Evolutionary conservation across 108 stramenopile species (phyloP), one percentile per base, ranked within the genome.

Genomic region (Nitzschia sp.): DNA sequence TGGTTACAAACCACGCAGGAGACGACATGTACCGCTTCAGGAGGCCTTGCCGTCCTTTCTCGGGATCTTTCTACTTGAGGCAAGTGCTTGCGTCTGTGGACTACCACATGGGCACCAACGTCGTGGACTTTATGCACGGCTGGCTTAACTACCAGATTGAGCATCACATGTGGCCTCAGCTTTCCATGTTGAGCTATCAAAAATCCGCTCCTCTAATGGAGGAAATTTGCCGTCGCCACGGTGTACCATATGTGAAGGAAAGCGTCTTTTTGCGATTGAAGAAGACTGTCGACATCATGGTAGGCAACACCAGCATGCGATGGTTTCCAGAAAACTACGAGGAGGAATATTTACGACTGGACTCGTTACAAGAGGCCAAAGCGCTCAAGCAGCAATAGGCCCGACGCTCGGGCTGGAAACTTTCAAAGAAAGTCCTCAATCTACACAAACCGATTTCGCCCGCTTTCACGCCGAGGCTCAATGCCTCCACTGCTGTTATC

Each of bases 1-100:
- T 90, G 33, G 89, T 85, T 0, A 87, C 89, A 23, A 90, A 90
- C 73, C 89, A 90, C 59, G 89, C 89, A 11, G 89, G 89, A 34
- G 71, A 83, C 30, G 89, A 90, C 62, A 62, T 90, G 67, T 90
- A 90, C 75, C 81, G 64, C 9, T 90, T 90, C 67, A 78, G 85
- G 27, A 71, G 85, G 42, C 79, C 80, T 35, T 81, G 83, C 69
- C 75, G 68, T 32, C 86, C 86, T n/a, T 84, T 83, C 26, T 79
- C 78, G 11, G 76, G 79, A 34, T 72, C 74, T 0, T 90, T 90
- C 67, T 90, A 81, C 54, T 68, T 90, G 2, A 79, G 89, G 28
- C 89, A 90, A 59, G 71, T 90, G 42, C 59, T 90, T 15, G 80
- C 76, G 21, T 83, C 82, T 18, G 74, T 73, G 24, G 78, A 90